phyloP scores from a whole-genome alignment of 164 flowering plant genomes.

The Sextonia rubra region DNA sequence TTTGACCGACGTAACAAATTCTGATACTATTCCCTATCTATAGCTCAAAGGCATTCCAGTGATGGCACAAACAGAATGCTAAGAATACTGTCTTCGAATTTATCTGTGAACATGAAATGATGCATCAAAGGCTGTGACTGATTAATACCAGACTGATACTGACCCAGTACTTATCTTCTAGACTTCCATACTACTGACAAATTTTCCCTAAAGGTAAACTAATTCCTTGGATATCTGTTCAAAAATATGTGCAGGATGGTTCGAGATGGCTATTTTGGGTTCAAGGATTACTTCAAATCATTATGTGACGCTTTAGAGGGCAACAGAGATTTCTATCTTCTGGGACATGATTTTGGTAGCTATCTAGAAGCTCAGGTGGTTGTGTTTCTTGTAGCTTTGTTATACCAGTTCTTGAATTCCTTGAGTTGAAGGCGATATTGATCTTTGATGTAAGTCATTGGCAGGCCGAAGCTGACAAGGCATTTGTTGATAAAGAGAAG shows the following conservation, averaged over 20 bases:
- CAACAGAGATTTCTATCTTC: constrained; percentile 49
- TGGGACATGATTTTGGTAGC: constrained; percentile 53
- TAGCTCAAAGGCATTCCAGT: too few relatives aligned
- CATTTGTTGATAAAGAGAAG: constrained; percentile 49
- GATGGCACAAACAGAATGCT: too few relatives aligned
- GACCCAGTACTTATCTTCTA: neutral
- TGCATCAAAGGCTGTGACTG: neutral
- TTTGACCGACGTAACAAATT: too few relatives aligned
- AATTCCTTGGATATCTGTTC: neutral
- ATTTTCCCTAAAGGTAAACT: neutral
- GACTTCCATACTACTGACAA: neutral
- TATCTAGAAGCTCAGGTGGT: constrained; percentile 60
- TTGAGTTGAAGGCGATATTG: neutral
- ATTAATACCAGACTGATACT: neutral
- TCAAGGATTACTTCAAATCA: constrained; percentile 49
- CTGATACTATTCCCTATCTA: too few relatives aligned
- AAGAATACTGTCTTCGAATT: too few relatives aligned
- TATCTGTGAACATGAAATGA: neutral
- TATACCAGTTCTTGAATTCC: neutral
- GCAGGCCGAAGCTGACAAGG: constrained; percentile 51
- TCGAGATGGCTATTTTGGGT: constrained; percentile 55
- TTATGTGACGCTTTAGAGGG: constrained; percentile 43
- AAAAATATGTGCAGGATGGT: constrained; percentile 39
- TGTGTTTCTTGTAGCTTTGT: neutral
- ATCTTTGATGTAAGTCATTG: neutral